A percentile compares a stretch with the other conserved stretches of the same genome.
These are phyloP conservation scores for Aeschynomene evenia DNA, from an alignment of 306 rosid genomes.

Conservation along the genomic window DNA sequence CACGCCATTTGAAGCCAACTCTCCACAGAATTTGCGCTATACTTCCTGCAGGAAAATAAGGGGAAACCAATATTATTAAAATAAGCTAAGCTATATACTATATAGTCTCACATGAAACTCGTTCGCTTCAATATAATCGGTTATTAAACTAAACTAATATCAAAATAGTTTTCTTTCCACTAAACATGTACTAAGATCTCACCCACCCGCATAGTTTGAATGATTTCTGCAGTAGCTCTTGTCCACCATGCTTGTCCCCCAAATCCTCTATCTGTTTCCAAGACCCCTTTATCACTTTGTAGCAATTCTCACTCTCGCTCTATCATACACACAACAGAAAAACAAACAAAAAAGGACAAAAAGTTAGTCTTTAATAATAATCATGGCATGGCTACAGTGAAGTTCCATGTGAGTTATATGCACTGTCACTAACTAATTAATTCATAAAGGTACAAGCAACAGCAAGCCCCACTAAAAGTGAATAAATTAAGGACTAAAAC, in stretches of 20 bases:
- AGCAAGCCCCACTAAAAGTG: too few species aligned
- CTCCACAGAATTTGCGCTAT: conserved; percentile 16
- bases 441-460: background rate
- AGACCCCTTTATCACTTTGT: conserved; percentile 65
- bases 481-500: background rate
- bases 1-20: conserved; percentile 54
- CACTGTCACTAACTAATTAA: background rate
- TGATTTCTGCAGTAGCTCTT: conserved; percentile 44
- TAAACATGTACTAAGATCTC: conserved; percentile 14
- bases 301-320: conserved; percentile 84
- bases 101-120: too few species aligned
- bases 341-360: background rate
- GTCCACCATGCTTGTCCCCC: conserved; percentile 38
- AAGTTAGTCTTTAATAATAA: background rate
- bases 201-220: conserved; percentile 83
- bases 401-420: background rate
- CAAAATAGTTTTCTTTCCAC: too few species aligned
- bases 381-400: background rate
- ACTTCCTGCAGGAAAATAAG: conserved; percentile 26
- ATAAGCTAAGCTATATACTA: too few species aligned
- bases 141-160: background rate
- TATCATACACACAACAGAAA: conserved; percentile 7
- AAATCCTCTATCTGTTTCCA: conserved; percentile 52
- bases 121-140: too few species aligned
- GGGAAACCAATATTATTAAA: too few species aligned